Base-by-base conservation (phyloP, 208 protist genomes). In the Crithidia bombi region DNA sequence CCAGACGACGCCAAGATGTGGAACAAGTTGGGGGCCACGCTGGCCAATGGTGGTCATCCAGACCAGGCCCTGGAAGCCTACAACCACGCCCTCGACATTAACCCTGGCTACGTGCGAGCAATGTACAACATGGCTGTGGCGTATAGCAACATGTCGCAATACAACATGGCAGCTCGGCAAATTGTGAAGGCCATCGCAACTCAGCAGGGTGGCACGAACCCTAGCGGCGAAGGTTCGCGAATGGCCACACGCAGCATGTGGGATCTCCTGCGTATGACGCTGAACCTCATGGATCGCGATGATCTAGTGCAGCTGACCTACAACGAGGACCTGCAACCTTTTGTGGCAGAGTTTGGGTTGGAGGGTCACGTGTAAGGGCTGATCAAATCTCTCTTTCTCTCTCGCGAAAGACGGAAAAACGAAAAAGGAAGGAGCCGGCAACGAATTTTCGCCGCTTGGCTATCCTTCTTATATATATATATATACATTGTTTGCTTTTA, bases 121-220 rank as follows among this genome's bases (percentile, higher is more conserved):
- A 91, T 92, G 81, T 96, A 94, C 83, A 97, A 97, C 77, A 83
- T 97, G 78, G 93, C 86, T 9, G 83, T 97, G 4, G 83, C 89
- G 46, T 90, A 91, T 78, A 92, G 78, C 44, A 97, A 97, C 62
- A 77, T 94, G 72, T 67, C 73, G 19, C 65, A 86, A 54, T 90
- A 95, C 79, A 32, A 39, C 32, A 33, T 78, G 65, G 90, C 90
- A 0, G 85, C 87, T 2, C 89, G 87, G 32, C 81, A 89, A 38
- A 67, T 95, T 38, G 78, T 91, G n/a, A 84, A 84, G 35, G 91
- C 91, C 11, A 92, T 96, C 55, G 78, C 73, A 5, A 61, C 90
- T 51, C 91, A 96, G 73, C 65, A 86, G 30, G 89, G 89, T n/a
- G 81, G 75, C 63, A 88, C 82, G 51, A 78, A 87, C 28, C 86